Conservation (phyloP, 148 eudicot genomes). For the Chenopodium quinoa region DNA sequence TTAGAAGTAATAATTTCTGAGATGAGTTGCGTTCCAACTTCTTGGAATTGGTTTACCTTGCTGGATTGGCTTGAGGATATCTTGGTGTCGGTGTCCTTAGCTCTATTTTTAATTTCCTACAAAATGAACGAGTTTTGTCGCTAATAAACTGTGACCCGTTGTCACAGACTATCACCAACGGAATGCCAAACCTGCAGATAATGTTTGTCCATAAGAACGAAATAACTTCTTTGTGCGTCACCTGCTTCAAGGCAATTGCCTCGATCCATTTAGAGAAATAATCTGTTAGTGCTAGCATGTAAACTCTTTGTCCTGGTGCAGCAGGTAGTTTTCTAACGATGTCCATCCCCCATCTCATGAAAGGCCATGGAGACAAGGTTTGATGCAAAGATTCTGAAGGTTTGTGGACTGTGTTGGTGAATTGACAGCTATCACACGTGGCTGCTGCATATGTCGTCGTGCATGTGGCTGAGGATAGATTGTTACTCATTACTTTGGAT, state of each 20-base stretch:
- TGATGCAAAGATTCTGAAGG: too few species aligned
- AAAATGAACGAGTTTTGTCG: neutral
- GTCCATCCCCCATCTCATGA: neutral
- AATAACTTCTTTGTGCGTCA: neutral
- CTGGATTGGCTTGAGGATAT: neutral
- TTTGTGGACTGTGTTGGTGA: too few species aligned
- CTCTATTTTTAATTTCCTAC: neutral
- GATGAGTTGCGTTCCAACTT: too few species aligned
- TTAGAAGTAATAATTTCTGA: too few species aligned
- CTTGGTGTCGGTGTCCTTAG: neutral
- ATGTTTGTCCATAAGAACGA: neutral
- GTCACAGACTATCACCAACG: too few species aligned
- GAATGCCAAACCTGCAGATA: neutral
- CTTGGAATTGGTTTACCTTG: too few species aligned
- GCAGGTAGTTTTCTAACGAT: neutral
- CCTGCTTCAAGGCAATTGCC: neutral
- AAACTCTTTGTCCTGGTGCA: neutral
- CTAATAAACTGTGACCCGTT: too few species aligned
- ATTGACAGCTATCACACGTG: too few species aligned
- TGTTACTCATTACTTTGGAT: too few species aligned
- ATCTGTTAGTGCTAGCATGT: neutral
- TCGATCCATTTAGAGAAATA: slow-evolving; percentile 12
- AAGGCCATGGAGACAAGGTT: too few species aligned
- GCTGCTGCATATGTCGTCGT: too few species aligned
- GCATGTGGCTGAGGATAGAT: too few species aligned